phyloP scores from a whole-genome alignment of 2,329 filamentous ascomycete species.

The Trichoderma brevicompactum region DNA sequence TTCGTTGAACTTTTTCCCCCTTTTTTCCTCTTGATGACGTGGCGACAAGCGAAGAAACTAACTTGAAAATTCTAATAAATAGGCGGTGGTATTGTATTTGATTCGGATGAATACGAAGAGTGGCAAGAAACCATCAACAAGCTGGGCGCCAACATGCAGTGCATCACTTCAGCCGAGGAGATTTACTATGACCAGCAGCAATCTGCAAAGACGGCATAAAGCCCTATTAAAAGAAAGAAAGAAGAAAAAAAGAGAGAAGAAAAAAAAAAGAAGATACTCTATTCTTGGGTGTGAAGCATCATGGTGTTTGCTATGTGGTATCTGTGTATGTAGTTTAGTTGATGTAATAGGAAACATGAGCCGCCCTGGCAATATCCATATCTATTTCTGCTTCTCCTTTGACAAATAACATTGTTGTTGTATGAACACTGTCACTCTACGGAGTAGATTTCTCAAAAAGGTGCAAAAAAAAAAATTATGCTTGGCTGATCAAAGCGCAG shows the following conservation, averaged over 20 bases:
- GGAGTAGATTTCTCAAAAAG: not conserved
- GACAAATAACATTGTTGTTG: no score
- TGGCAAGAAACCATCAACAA: constrained; percentile 96
- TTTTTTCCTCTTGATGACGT: not conserved
- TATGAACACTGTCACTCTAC: no score
- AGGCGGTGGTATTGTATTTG: constrained; percentile 90
- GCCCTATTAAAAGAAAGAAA: not conserved
- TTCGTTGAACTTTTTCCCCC: constrained; percentile 34
- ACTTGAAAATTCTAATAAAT: not conserved
- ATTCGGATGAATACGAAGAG: constrained; percentile 91
- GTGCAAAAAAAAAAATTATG: not conserved
- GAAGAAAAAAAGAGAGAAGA: not conserved
- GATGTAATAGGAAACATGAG: not conserved
- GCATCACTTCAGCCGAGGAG: constrained; percentile 82
- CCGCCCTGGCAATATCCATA: not conserved
- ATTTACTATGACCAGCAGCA: constrained; percentile 51
- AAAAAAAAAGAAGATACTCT: not conserved
- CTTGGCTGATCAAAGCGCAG: constrained; percentile 2
- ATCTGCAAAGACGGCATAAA: constrained; percentile 21
- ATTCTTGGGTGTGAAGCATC: not conserved
- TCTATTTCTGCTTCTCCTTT: not conserved
- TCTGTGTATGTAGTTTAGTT: not conserved
- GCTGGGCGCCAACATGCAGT: constrained; percentile 84
- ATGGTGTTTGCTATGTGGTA: not conserved
- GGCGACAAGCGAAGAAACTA: not conserved